phyloP scores from a whole-genome alignment of 345 rosid genomes.

The Cardamine chenopodiifolia region DNA sequence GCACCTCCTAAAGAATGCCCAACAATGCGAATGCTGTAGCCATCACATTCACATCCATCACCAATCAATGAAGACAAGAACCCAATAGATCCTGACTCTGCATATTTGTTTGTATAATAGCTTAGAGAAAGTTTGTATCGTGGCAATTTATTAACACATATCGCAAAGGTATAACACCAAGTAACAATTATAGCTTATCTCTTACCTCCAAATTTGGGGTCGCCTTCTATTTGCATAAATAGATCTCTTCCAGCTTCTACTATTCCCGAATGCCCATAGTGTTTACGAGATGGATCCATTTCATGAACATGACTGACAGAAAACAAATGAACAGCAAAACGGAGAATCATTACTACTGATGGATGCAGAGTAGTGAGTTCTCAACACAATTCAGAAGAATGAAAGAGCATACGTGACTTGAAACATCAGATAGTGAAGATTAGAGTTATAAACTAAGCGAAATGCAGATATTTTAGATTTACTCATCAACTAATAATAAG shows the following conservation, averaged over 20 bases:
- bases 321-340: background rate
- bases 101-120: constrained; percentile 25
- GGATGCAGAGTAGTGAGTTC: background rate
- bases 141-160: background rate
- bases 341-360: constrained; percentile 3
- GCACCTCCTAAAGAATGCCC: constrained; percentile 98
- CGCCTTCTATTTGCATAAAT: constrained; percentile 79
- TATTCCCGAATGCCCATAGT: constrained; percentile 83
- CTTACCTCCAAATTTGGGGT: constrained; percentile 49
- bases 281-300: constrained; percentile 64
- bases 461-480: background rate
- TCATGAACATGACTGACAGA: constrained; percentile 44
- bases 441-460: background rate
- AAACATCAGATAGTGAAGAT: background rate
- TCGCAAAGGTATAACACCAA: background rate
- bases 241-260: constrained; percentile 88
- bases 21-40: constrained; percentile 68
- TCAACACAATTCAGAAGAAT: constrained; percentile 6
- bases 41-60: constrained; percentile 87
- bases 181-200: too few species aligned
- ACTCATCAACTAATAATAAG: background rate
- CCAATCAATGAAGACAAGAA: constrained; percentile 81
- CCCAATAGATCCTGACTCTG: constrained; percentile 53
- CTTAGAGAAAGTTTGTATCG: constrained; percentile 14
- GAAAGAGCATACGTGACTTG: constrained; percentile 22